Conservation (phyloP, 2,329 filamentous ascomycete species). For the Monosporascus ibericus region DNA sequence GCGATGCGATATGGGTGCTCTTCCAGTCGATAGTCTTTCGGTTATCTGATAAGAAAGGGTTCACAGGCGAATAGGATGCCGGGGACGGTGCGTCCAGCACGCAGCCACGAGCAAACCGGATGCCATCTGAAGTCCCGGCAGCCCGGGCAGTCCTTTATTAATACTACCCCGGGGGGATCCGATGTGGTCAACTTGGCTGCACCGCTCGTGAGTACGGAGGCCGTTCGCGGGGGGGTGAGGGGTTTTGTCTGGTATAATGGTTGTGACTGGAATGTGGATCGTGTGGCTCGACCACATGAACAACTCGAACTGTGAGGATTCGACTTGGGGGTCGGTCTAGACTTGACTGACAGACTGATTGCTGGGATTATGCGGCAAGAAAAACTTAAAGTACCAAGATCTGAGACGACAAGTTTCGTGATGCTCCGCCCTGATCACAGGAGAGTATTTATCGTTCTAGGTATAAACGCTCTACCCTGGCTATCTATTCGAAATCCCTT, state of each 20-base stretch:
- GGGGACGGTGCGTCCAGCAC: constrained; percentile 11
- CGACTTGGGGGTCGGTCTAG: neutral
- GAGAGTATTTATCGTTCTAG: too few species aligned
- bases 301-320: neutral
- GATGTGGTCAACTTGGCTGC: neutral
- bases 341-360: neutral
- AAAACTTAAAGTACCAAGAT: too few species aligned
- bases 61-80: constrained; percentile 21
- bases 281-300: neutral
- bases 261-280: neutral
- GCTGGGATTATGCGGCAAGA: neutral
- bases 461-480: too few species aligned
- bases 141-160: neutral
- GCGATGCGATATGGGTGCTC: neutral
- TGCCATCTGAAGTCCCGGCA: constrained; percentile 8
- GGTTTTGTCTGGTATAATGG: neutral
- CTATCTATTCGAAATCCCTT: too few species aligned
- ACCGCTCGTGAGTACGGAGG: neutral
- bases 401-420: too few species aligned
- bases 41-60: constrained; percentile 22
- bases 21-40: constrained; percentile 20
- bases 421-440: too few species aligned
- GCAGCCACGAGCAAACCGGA: constrained; percentile 15
- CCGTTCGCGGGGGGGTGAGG: neutral
- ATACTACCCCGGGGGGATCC: neutral